Percentiles rank a stretch among this genome's conserved stretches.
Conservation (phyloP, 345 rosid genomes). For the Boechera retrofracta region DNA sequence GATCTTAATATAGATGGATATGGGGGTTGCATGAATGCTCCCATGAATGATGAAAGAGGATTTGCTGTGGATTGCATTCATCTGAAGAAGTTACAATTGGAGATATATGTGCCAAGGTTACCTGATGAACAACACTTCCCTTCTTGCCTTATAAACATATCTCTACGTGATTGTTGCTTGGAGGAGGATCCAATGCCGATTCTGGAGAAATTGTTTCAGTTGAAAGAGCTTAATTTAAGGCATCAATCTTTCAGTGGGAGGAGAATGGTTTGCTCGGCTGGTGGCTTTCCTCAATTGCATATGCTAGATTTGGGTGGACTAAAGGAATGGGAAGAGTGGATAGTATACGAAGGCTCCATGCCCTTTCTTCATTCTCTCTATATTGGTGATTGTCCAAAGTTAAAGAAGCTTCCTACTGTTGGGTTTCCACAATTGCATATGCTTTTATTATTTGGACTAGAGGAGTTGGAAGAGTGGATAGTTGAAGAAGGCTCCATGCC, state of each 20-base stretch:
- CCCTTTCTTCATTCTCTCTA: constrained; percentile 36
- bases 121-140: too few species aligned
- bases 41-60: too few species aligned
- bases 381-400: constrained; percentile 33
- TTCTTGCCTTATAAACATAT: too few species aligned
- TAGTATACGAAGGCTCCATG: too few species aligned
- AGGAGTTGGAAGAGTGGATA: constrained; percentile 17
- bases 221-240: constrained; percentile 17
- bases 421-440: constrained; percentile 5
- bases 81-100: too few species aligned
- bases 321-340: constrained; percentile 13
- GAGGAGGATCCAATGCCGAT: constrained; percentile 49
- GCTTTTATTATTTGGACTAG: rapidly evolving
- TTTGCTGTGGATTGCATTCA: too few species aligned
- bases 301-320: neutral
- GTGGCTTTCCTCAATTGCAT: constrained; percentile 25
- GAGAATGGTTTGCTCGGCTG: constrained; percentile 1
- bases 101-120: too few species aligned
- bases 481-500: constrained; percentile 26
- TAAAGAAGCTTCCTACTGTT: constrained; percentile 5
- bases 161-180: constrained; percentile 23
- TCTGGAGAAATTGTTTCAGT: constrained; percentile 47
- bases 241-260: constrained; percentile 34
- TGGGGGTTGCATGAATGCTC: too few species aligned
- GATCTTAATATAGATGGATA: too few species aligned